A percentile compares a stretch with the other conserved stretches of the same genome.
These are phyloP conservation scores for Knufia petricola DNA, from an alignment of 2,329 filamentous ascomycete genomes.

Conservation along the genomic window DNA sequence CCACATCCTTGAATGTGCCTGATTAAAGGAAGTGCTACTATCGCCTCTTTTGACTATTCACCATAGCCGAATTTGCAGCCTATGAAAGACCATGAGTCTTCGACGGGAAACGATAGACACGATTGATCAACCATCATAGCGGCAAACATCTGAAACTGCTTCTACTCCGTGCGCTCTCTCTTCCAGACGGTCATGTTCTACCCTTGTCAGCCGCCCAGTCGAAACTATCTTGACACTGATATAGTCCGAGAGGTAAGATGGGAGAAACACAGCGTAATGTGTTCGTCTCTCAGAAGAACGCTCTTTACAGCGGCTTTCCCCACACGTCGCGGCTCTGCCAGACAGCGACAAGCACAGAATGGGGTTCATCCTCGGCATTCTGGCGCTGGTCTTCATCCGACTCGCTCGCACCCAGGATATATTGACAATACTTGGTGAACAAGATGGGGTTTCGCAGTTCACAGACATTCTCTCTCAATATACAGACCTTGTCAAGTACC, in stretches of 20 bases:
- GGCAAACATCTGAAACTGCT: background rate
- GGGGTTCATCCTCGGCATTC: background rate
- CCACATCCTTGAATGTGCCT: too few species aligned
- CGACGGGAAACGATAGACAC: background rate
- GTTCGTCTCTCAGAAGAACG: background rate
- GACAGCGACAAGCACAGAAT: background rate
- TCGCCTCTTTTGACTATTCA: background rate
- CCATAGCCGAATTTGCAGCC: background rate
- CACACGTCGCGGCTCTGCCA: background rate
- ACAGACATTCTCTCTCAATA: slow-evolving; percentile 12
- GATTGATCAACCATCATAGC: background rate
- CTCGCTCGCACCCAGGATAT: slow-evolving; percentile 15
- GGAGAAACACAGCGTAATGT: background rate
- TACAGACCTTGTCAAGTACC: slow-evolving; percentile 14
- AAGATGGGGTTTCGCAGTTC: slow-evolving; percentile 18
- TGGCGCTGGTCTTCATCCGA: background rate
- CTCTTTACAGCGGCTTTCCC: background rate
- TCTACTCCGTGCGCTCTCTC: background rate
- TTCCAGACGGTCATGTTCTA: background rate
- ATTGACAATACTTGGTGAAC: slow-evolving; percentile 16
- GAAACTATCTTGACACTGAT: background rate
- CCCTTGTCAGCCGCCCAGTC: background rate
- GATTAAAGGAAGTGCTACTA: too few species aligned
- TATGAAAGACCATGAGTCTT: background rate
- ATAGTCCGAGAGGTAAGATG: background rate